Evolutionary conservation across 2,329 filamentous ascomycete species (phyloP), one percentile per base, ranked within the genome.

Genomic region (Apiospora marii): DNA sequence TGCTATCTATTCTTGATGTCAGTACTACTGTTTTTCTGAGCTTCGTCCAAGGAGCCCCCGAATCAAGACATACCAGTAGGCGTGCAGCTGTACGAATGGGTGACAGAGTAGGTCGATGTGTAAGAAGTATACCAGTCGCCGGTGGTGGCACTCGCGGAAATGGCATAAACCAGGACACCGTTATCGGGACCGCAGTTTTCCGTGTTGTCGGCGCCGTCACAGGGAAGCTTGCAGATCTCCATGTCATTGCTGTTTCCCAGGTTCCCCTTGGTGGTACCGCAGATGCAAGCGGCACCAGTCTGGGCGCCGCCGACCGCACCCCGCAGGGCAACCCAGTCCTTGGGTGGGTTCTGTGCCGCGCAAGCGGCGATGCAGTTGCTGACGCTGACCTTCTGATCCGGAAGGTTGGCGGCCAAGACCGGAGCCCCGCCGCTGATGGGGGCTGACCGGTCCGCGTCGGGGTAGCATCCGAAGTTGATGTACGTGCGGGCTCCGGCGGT

Each of bases 131-230:
- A 64, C 58, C 58, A 64, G 1, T 22, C 16, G 19, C 58, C 58
- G 19, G 19, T n/a, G 3, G 34, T 64, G 8, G 58, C 58, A 41
- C 58, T 64, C 7, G 34, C 34, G 7, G 58, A n/a, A 10, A 64
- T 19, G 19, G 30, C 58, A 30, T 64, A 64, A 37, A 30, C 58
- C 30, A 64, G 4, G 34, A 64, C n/a, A 64, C 58, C 58, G 19
- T 4, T 22, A 0, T 64, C 30, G 34, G 58, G 58, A 19, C 34
- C 14, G 8, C 69, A 43, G 22, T 69, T 73, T 43, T 61, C 43
- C 24, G 67, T 58, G 61, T 72, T 77, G 70, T 41, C 30, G 34
- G 10, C 2, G 4, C 58, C 58, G 5, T 64, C 58, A 10, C 58
- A 64, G 3, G 58, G 58, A 30, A 19, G 10, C 8, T 24, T 41